Evolutionary conservation across 495 filamentous ascomycete genomes (phyloP).

Genomic region (Cercophora scortea): DNA sequence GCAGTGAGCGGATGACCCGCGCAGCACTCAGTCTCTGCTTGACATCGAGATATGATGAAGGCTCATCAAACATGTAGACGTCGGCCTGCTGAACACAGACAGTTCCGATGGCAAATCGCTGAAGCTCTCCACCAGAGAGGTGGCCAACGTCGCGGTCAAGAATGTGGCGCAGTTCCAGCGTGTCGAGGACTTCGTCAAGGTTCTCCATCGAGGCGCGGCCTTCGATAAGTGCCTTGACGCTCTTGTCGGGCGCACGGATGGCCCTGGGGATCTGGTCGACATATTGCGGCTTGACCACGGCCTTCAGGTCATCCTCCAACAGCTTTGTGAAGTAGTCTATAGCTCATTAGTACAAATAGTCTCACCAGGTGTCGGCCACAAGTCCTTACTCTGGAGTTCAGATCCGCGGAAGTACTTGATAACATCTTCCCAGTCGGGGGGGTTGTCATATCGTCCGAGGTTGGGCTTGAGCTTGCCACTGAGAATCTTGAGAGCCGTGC

Average conservation of each 20-base stretch:
- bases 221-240: constrained; percentile 69
- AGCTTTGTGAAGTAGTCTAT: constrained; percentile 97
- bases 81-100: constrained; percentile 95
- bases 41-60: constrained; percentile 94
- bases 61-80: constrained; percentile 99
- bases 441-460: constrained; percentile 87
- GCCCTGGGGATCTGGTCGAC: constrained; percentile 95
- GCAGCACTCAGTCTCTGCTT: constrained; percentile 94
- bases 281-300: constrained; percentile 97
- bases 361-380: not conserved
- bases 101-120: constrained; percentile 92
- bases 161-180: constrained; percentile 80
- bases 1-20: constrained; percentile 80
- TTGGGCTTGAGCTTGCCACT: constrained; percentile 98
- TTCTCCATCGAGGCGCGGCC: constrained; percentile 68
- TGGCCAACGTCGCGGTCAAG: constrained; percentile 77
- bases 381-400: constrained; percentile 78
- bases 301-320: constrained; percentile 90
- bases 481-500: constrained; percentile 94
- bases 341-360: constrained; percentile 1
- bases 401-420: constrained; percentile 96
- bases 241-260: constrained; percentile 68
- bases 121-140: constrained; percentile 94
- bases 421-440: constrained; percentile 98
- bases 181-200: constrained; percentile 74